Evolutionary conservation across 169 alveolate species (phyloP).

Genomic region (Toxoplasma gondii): DNA sequence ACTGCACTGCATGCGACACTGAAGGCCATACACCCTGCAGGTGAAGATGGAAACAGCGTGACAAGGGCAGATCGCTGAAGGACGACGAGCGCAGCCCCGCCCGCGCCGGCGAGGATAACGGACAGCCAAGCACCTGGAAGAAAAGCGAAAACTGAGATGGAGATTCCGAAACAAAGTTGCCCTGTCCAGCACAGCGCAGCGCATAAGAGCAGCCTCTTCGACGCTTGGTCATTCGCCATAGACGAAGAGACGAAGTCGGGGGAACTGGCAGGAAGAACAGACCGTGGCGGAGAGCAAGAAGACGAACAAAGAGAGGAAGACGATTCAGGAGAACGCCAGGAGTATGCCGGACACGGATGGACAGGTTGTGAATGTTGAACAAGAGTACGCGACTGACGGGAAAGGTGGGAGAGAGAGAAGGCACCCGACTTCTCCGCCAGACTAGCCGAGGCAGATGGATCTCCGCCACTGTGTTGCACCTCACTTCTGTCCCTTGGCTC

Average conservation of each 20-base stretch:
- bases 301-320: background rate
- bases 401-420: too few relatives aligned
- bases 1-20: constrained; percentile 24
- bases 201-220: background rate
- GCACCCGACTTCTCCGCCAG: too few relatives aligned
- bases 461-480: background rate
- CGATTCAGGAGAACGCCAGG: too few relatives aligned
- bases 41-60: background rate
- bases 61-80: constrained; percentile 16
- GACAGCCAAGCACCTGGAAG: background rate
- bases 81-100: constrained; percentile 32
- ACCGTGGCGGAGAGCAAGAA: background rate
- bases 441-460: background rate
- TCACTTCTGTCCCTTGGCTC: background rate
- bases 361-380: too few relatives aligned
- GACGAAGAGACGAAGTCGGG: background rate
- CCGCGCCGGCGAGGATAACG: background rate
- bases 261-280: background rate
- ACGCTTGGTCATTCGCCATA: background rate
- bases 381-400: too few relatives aligned
- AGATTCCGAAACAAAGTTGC: background rate
- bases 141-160: background rate
- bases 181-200: constrained; percentile 13
- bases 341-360: too few relatives aligned
- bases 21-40: constrained; percentile 6